Evolutionary conservation across 2,329 filamentous ascomycete species (phyloP), one percentile per base, ranked within the genome.

Genomic region (Camillea tinctor): DNA sequence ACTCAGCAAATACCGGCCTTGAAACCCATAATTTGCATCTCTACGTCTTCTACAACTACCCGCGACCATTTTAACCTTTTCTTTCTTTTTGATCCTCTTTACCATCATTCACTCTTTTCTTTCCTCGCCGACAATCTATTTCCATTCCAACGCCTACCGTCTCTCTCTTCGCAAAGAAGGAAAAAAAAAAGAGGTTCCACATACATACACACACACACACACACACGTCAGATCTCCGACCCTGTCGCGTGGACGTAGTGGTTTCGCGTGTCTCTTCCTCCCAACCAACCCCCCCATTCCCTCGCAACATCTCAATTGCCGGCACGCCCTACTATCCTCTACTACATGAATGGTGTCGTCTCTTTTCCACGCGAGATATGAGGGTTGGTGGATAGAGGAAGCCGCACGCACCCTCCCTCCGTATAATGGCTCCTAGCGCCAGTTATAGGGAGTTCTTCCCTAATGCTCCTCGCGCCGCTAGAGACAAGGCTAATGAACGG

Each of bases 371-470:
- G 73, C 75, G 74, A 77, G 78, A 79, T 79, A 85, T 80, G 80
- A 86, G 84, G 84, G 80, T 81, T 73, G 79, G 78, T 79, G 77
- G 76, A 78, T 79, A 79, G 79, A 73, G 68, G 78, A 74, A 78
- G 74, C 77, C 78, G 79, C 81, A 80, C 77, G 79, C 65, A 78
- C 76, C 76, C 74, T 76, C 70, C 70, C 69, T 77, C 82, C 88
- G 80, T 80, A 91, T 91, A 89, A 91, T 70, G 71, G 71, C 72
- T 66, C 72, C 91, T 87, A 91, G 90, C 81, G 88, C 89, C 81
- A 88, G 88, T 80, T 93, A 93, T 83, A 90, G 89, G 79, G 88
- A 93, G 79, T 95, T 92, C 84, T 93, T 93, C 77, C 90, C 90
- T 69, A 87, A 89, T 74, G 91, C 90, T 73, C 90, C 91, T 68